Conservation (phyloP, 805 yeast species). For the Scheffersomyces ergatensis region DNA sequence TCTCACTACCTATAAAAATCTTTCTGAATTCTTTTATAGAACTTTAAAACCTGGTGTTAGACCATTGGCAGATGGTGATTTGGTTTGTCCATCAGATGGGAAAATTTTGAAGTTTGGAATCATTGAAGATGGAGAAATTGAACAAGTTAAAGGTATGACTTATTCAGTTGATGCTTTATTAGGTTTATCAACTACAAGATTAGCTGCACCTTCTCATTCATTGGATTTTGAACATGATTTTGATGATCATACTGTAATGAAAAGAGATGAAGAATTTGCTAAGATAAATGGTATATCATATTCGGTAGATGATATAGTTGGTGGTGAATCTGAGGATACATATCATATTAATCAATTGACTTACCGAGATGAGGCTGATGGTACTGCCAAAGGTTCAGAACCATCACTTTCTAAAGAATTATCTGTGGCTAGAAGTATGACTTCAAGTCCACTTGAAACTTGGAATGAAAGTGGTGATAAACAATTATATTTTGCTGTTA, state of each 20-base stretch:
- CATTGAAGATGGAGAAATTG: constrained; percentile 80
- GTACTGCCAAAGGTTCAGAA: constrained; percentile 37
- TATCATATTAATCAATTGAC: constrained; percentile 46
- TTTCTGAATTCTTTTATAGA: constrained; percentile 90
- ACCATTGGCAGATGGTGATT: constrained; percentile 62
- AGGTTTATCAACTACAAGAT: constrained; percentile 53
- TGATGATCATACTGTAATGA: constrained; percentile 41
- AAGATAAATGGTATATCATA: constrained; percentile 70
- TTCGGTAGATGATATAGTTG: constrained; percentile 65
- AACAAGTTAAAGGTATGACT: constrained; percentile 95
- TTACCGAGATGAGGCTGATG: constrained; percentile 69
- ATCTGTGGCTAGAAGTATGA: constrained; percentile 40
- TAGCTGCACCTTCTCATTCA: constrained; percentile 56
- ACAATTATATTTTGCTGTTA: constrained; percentile 80
- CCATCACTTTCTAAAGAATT: constrained; percentile 33
- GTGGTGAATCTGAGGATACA: constrained; percentile 44
- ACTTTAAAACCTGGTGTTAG: constrained; percentile 73
- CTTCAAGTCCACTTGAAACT: constrained; percentile 29
- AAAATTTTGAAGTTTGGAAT: constrained; percentile 81
- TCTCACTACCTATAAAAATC: constrained; percentile 68
- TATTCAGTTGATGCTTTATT: constrained; percentile 85
- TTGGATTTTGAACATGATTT: constrained; percentile 43
- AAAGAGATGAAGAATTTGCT: constrained; percentile 74
- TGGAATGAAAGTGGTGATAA: constrained; percentile 40
- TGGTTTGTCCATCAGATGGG: constrained; percentile 95